phyloP scores from a whole-genome alignment of 148 eudicot species.

The Rhododendron griersonianum region DNA sequence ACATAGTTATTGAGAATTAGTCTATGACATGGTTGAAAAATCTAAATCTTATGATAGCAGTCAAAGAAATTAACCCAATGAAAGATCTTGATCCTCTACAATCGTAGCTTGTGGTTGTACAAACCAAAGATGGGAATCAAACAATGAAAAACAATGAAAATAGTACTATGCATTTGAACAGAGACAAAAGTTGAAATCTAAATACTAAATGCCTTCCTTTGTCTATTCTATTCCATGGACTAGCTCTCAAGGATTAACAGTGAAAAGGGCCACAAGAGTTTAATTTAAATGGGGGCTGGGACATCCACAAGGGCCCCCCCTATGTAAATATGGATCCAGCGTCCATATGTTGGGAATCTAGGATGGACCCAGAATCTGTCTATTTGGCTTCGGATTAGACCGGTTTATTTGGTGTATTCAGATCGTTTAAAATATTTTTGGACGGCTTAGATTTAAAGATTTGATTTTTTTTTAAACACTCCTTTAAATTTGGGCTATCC shows the following conservation, averaged over 20 bases:
- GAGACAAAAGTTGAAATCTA: too few relatives aligned
- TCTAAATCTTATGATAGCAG: not conserved
- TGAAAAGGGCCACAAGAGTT: not conserved
- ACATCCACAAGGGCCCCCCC: not conserved
- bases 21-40: too few relatives aligned
- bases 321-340: not conserved
- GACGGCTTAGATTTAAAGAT: too few relatives aligned
- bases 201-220: not conserved
- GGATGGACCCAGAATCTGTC: not conserved
- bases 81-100: not conserved
- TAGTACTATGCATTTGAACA: not conserved
- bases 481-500: too few relatives aligned
- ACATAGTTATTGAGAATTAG: not conserved
- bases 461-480: too few relatives aligned
- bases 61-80: not conserved
- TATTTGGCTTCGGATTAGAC: too few relatives aligned
- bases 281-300: not conserved
- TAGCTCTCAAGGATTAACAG: not conserved
- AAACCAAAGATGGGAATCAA: not conserved
- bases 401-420: too few relatives aligned
- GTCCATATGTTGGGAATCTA: not conserved
- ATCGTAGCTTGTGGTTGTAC: not conserved
- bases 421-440: too few relatives aligned
- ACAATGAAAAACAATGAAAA: not conserved
- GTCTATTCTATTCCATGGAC: too few relatives aligned